A percentile compares a stretch with the other conserved stretches of the same genome.
These are phyloP conservation scores for Claviceps sp. DNA, from an alignment of 2,329 filamentous ascomycete species.

Conservation along the genomic window DNA sequence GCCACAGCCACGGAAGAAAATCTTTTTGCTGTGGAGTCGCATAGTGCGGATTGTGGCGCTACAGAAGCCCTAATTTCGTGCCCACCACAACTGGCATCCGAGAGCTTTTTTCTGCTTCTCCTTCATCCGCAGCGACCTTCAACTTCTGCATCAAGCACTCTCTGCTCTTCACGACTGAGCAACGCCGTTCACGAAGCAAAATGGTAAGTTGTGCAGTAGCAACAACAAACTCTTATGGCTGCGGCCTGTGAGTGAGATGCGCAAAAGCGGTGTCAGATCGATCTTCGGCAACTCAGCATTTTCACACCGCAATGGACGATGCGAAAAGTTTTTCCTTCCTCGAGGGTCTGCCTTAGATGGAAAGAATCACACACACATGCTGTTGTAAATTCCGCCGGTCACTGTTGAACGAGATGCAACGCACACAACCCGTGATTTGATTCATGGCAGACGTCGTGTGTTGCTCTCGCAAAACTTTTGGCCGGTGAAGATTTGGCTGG, in stretches of 20 bases:
- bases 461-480: background rate
- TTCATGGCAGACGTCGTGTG: background rate
- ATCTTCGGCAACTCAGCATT: constrained; percentile 12
- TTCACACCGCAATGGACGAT: background rate
- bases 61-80: constrained; percentile 25
- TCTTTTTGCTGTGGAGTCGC: constrained; percentile 11
- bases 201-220: constrained; percentile 25
- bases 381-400: constrained; percentile 22
- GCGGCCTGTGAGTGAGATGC: constrained; percentile 24
- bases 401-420: constrained; percentile 8
- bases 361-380: constrained; percentile 4
- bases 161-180: constrained; percentile 22
- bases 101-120: constrained; percentile 14
- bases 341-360: background rate
- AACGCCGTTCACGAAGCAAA: constrained; percentile 23
- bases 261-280: constrained; percentile 21
- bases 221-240: constrained; percentile 24
- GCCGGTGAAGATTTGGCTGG: constrained; percentile 53
- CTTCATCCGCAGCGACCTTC: constrained; percentile 14
- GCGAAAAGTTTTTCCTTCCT: constrained; percentile 4
- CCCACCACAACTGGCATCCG: constrained; percentile 17
- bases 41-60: constrained; percentile 4
- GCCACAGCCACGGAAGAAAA: constrained; percentile 5
- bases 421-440: background rate
- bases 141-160: constrained; percentile 17